These are phyloP conservation scores for Elsinoe ampelina DNA, from an alignment of 2,329 filamentous ascomycete genomes.

Conservation along the genomic window DNA sequence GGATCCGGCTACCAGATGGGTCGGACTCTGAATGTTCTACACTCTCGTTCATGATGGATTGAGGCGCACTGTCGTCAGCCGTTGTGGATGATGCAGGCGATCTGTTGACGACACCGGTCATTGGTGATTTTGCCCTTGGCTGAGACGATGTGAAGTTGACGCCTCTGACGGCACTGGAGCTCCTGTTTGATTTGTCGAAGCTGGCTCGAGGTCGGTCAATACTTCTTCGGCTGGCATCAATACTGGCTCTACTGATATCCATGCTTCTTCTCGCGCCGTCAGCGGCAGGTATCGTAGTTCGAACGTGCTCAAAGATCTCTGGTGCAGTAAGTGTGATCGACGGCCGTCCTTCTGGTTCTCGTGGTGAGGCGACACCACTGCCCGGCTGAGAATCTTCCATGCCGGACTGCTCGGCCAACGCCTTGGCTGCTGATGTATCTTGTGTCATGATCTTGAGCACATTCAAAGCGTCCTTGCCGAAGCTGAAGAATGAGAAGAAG, in stretches of 20 bases:
- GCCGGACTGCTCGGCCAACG: slow-evolving; percentile 9
- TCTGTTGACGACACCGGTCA: slow-evolving; percentile 46
- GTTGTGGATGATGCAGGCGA: slow-evolving; percentile 63
- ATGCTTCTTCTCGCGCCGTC: slow-evolving; percentile 34
- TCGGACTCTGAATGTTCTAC: slow-evolving; percentile 54
- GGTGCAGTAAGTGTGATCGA: slow-evolving; percentile 18
- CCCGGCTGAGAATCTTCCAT: neutral
- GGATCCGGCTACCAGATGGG: slow-evolving; percentile 81
- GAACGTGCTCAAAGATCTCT: slow-evolving; percentile 30
- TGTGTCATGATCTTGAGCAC: slow-evolving; percentile 66
- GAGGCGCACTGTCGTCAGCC: slow-evolving; percentile 22
- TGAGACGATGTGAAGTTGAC: slow-evolving; percentile 44
- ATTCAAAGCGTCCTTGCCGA: slow-evolving; percentile 72
- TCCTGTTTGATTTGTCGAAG: slow-evolving; percentile 42
- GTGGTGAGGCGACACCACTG: slow-evolving; percentile 9
- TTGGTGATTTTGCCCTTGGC: slow-evolving; percentile 39
- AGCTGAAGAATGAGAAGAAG: slow-evolving; percentile 91
- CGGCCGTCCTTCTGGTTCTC: neutral
- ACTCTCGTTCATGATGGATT: slow-evolving; percentile 34
- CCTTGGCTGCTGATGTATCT: slow-evolving; percentile 37
- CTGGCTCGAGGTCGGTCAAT: slow-evolving; percentile 26
- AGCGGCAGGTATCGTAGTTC: slow-evolving; percentile 36
- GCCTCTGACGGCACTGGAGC: slow-evolving; percentile 51
- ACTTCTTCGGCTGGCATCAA: slow-evolving; percentile 26
- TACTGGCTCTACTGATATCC: slow-evolving; percentile 35